These are phyloP conservation scores for Eragrostis nindensis DNA, from an alignment of 176 grass and related monocot genomes.

Conservation along the genomic window DNA sequence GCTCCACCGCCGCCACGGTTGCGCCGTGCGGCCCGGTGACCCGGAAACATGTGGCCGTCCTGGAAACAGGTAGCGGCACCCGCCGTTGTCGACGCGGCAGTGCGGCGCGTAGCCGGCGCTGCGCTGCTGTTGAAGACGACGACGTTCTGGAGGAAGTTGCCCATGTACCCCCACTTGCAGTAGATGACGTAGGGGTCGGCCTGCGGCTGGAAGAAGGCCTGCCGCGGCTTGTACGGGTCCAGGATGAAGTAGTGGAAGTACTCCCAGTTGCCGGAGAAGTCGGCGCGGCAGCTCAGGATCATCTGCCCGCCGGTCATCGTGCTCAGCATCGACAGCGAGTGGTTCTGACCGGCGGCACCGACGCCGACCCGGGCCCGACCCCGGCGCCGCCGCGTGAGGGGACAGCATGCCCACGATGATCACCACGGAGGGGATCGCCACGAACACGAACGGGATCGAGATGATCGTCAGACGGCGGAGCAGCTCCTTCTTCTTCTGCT, in stretches of 20 bases:
- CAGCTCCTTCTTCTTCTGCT: conserved; percentile 48
- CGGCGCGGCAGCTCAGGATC: conserved; percentile 64
- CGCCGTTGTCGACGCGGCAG: conserved; percentile 45
- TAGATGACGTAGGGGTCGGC: conserved; percentile 39
- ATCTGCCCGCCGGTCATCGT: conserved; percentile 64
- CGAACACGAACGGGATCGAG: conserved; percentile 65
- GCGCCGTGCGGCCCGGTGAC: conserved; percentile 35
- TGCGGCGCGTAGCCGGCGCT: not conserved
- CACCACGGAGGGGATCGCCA: conserved; percentile 50
- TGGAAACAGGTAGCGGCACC: conserved; percentile 58
- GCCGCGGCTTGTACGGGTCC: conserved; percentile 55
- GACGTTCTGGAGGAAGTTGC: conserved; percentile 61
- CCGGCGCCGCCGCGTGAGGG: conserved; percentile 44
- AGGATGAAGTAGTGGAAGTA: conserved; percentile 74
- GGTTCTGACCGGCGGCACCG: conserved; percentile 35
- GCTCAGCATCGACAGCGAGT: conserved; percentile 62
- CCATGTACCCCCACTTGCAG: conserved; percentile 71
- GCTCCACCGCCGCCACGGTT: not conserved
- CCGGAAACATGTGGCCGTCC: conserved; percentile 51
- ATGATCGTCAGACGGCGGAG: conserved; percentile 55
- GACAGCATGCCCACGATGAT: conserved; percentile 48
- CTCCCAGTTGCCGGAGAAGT: conserved; percentile 50
- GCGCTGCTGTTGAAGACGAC: conserved; percentile 58
- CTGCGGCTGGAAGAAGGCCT: conserved; percentile 57
- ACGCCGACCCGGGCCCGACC: not conserved